Conservation (phyloP, 2,329 filamentous ascomycete genomes). For the Calonectria leucothoes region DNA sequence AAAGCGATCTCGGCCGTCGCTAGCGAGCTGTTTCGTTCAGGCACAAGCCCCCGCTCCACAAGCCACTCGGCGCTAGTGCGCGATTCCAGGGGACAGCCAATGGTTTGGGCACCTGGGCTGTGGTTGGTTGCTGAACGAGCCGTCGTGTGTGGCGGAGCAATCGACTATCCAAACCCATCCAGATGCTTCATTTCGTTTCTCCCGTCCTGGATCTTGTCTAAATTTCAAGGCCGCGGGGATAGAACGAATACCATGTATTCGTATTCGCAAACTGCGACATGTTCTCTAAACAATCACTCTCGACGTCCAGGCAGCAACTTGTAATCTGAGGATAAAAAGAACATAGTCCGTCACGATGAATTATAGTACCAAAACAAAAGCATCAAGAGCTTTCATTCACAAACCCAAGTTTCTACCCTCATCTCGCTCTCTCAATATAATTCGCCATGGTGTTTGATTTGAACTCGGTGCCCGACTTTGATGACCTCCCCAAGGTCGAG, state of each 20-base stretch:
- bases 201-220: not conserved
- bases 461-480: constrained; percentile 52
- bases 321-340: not conserved
- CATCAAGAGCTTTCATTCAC: not conserved
- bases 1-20: not conserved
- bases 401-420: not conserved
- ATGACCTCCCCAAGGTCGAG: constrained; percentile 53
- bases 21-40: constrained; percentile 1
- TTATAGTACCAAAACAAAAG: not conserved
- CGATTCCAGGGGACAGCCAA: not conserved
- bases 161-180: not conserved
- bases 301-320: not conserved
- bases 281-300: not conserved
- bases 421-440: not conserved
- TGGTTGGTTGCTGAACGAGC: not conserved
- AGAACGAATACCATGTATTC: not conserved
- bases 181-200: not conserved
- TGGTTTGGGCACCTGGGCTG: not conserved
- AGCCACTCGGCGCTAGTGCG: not conserved
- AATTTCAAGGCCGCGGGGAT: not conserved
- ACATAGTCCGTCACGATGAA: not conserved
- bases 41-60: not conserved
- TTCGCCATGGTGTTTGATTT: not conserved
- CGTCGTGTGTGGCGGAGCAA: not conserved
- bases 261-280: not conserved